Evolutionary conservation across 139 green algal genomes (phyloP).

Genomic region (Chlorella sp.): DNA sequence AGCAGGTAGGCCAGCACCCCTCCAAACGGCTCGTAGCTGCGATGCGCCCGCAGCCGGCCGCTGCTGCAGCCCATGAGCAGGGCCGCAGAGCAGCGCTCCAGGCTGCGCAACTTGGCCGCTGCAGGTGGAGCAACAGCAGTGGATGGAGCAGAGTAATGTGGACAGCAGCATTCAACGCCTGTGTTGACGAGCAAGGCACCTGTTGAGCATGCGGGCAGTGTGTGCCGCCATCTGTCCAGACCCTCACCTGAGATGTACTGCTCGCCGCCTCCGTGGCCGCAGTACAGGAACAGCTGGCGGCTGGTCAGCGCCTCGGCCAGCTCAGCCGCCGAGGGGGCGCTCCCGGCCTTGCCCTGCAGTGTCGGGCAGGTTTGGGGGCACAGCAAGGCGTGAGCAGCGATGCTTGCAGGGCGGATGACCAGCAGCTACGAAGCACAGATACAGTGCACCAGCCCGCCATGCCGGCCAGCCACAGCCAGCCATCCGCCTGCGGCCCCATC

Average conservation of each 20-base stretch:
- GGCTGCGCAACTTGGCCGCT: constrained; percentile 56
- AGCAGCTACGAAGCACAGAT: too few relatives aligned
- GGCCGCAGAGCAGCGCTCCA: constrained; percentile 63
- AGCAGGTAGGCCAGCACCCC: constrained; percentile 79
- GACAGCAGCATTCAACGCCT: too few relatives aligned
- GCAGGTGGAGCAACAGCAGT: constrained; percentile 23
- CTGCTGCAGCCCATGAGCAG: constrained; percentile 96
- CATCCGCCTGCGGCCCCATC: background rate
- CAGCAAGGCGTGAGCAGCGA: background rate
- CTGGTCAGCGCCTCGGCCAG: constrained; percentile 63
- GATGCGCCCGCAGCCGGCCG: constrained; percentile 63
- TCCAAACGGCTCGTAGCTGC: constrained; percentile 73
- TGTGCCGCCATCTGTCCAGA: too few relatives aligned
- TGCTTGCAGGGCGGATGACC: background rate
- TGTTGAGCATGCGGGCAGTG: too few relatives aligned
- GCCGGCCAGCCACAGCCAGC: too few relatives aligned
- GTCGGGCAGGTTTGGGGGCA: background rate
- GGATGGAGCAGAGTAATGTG: too few relatives aligned
- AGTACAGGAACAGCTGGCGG: constrained; percentile 89
- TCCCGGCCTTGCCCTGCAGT: constrained; percentile 65
- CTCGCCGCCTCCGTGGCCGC: constrained; percentile 89
- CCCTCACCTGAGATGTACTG: constrained; percentile 69
- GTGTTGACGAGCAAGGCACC: too few relatives aligned
- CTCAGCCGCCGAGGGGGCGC: constrained; percentile 34
- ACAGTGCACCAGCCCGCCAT: too few relatives aligned